A percentile compares a stretch with the other conserved stretches of the same genome.
phyloP scores from a whole-genome alignment of 2,329 filamentous ascomycete genomes.

The Plenodomus lindquistii region DNA sequence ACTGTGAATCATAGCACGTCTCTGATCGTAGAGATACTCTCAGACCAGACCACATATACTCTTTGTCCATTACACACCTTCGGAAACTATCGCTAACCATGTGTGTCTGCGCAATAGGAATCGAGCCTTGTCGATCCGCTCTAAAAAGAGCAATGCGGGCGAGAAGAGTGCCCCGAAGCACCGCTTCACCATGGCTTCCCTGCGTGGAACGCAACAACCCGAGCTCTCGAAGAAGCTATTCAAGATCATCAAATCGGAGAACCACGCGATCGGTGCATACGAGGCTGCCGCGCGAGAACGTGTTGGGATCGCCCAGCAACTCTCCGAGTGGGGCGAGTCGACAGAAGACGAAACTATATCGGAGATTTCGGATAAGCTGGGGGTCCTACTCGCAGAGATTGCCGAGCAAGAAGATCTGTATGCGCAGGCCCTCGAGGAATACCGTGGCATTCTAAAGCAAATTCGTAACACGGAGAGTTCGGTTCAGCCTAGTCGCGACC shows the following conservation, averaged over 20 bases:
- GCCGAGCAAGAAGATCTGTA: constrained; percentile 92
- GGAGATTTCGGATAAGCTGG: constrained; percentile 94
- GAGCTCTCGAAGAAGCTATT: constrained; percentile 88
- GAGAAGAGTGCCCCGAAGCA: constrained; percentile 57
- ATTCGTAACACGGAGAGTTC: constrained; percentile 95
- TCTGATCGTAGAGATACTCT: not conserved
- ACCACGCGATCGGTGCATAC: constrained; percentile 82
- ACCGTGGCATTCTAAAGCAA: constrained; percentile 78
- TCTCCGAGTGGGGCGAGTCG: constrained; percentile 95
- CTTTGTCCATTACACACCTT: not conserved
- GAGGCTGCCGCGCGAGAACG: constrained; percentile 85
- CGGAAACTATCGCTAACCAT: constrained; percentile 27
- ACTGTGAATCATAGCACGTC: not conserved
- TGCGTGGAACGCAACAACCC: constrained; percentile 82
- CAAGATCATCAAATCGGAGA: constrained; percentile 93
- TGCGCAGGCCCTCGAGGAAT: constrained; percentile 85
- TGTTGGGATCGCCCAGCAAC: constrained; percentile 80
- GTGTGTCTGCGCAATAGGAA: constrained; percentile 58
- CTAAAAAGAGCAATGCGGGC: constrained; percentile 57
- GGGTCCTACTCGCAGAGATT: constrained; percentile 87
- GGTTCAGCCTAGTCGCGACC: constrained; percentile 88
- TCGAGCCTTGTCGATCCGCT: constrained; percentile 74
- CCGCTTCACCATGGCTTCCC: constrained; percentile 82
- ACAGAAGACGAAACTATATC: constrained; percentile 85
- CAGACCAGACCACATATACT: not conserved